Evolutionary conservation across 441 rosid genomes (phyloP).

Genomic region (Erysimum pusillum): DNA sequence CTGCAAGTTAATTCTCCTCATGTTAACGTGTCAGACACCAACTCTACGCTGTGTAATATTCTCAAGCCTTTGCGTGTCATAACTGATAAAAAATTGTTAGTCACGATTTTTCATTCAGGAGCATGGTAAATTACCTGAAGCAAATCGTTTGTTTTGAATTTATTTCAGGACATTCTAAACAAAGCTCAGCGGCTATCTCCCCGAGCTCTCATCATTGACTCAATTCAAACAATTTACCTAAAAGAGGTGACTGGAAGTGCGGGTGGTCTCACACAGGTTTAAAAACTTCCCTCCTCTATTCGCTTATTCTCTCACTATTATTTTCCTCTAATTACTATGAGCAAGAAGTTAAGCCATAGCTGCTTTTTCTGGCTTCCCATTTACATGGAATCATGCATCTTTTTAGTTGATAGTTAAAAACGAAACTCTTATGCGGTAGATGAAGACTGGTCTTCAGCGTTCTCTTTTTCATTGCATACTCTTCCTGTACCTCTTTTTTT

Average conservation of each 20-base stretch:
- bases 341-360: conserved; percentile 14
- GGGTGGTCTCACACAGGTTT: conserved; percentile 83
- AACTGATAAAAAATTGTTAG: conserved; percentile 10
- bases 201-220: conserved; percentile 79
- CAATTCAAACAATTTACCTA: conserved; percentile 90
- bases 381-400: neutral
- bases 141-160: conserved; percentile 15
- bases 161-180: conserved; percentile 72
- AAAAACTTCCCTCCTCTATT: conserved; percentile 20
- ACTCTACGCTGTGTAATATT: conserved; percentile 1
- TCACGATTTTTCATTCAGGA: neutral
- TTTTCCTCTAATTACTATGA: conserved; percentile 5
- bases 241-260: conserved; percentile 75
- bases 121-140: conserved; percentile 18
- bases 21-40: conserved; percentile 3
- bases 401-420: neutral
- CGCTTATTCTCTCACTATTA: too few species aligned
- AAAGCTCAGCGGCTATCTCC: conserved; percentile 76
- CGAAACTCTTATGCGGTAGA: neutral
- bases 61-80: conserved; percentile 15
- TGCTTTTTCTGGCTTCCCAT: conserved; percentile 27
- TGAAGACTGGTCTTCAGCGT: neutral
- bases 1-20: conserved; percentile 10
- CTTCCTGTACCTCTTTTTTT: neutral
- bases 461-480: neutral